These are phyloP conservation scores for Xylaria sp. DNA, from an alignment of 2,329 filamentous ascomycete species.

Conservation along the genomic window DNA sequence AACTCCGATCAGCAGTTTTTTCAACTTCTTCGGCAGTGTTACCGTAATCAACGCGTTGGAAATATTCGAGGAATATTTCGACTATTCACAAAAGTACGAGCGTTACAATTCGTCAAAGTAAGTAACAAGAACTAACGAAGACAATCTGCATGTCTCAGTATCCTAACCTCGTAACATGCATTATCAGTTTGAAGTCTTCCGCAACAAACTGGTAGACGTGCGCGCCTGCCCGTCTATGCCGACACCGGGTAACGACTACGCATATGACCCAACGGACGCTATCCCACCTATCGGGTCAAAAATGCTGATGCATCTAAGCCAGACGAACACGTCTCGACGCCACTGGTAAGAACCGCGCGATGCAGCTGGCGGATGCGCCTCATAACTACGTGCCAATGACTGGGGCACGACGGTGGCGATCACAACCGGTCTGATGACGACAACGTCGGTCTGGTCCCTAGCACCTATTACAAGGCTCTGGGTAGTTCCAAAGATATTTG, in stretches of 20 bases:
- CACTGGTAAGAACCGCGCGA: no score
- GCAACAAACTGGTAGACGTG: slow-evolving; percentile 22
- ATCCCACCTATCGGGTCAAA: slow-evolving; percentile 38
- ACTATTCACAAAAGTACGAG: slow-evolving; percentile 10
- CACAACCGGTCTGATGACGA: no score
- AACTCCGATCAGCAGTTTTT: slow-evolving; percentile 18
- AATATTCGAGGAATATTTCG: neutral
- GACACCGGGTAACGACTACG: slow-evolving; percentile 23
- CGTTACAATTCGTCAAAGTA: slow-evolving; percentile 15
- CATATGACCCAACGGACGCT: slow-evolving; percentile 36
- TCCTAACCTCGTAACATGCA: neutral
- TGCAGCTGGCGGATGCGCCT: no score
- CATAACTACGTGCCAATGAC: no score
- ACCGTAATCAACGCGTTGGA: neutral
- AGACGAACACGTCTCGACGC: no score
- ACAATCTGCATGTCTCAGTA: neutral
- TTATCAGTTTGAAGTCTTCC: slow-evolving; percentile 29
- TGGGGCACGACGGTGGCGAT: no score
- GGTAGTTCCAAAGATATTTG: no score
- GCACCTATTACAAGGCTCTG: no score
- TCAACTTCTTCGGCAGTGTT: slow-evolving; percentile 1
- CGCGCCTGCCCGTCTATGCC: slow-evolving; percentile 25
- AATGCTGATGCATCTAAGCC: slow-evolving; percentile 37
- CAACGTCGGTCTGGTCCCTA: no score
- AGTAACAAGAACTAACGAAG: neutral